These are phyloP conservation scores for Croton setiger DNA, from an alignment of 441 rosid species.

Conservation along the genomic window DNA sequence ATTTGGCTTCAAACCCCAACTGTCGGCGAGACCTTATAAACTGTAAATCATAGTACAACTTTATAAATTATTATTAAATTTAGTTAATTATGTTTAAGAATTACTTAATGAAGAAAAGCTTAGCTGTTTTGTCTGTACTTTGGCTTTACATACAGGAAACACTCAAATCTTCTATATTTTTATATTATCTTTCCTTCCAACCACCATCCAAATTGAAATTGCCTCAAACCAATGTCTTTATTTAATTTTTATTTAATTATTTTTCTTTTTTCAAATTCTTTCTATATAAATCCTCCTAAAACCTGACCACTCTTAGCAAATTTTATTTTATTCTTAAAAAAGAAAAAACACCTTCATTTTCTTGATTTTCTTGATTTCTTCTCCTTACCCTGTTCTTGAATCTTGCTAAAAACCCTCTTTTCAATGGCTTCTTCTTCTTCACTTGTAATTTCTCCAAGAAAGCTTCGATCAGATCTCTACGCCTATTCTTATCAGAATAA, in stretches of 20 bases:
- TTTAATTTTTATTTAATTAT: slow-evolving; percentile 10
- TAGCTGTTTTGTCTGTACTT: slow-evolving; percentile 41
- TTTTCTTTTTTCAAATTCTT: background rate
- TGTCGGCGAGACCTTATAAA: slow-evolving; percentile 34
- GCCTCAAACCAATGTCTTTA: slow-evolving; percentile 23
- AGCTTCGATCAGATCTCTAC: slow-evolving; percentile 76
- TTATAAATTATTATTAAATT: background rate
- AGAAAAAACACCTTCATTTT: too few species aligned
- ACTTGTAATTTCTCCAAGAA: slow-evolving; percentile 56
- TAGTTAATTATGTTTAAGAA: background rate
- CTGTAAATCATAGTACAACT: background rate
- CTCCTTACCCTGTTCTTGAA: too few species aligned
- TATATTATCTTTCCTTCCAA: slow-evolving; percentile 35
- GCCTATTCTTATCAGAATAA: slow-evolving; percentile 51
- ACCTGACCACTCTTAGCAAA: background rate
- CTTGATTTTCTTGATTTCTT: too few species aligned
- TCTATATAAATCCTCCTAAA: slow-evolving; percentile 18
- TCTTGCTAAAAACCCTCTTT: background rate
- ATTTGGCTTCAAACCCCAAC: slow-evolving; percentile 6
- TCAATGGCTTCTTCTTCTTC: slow-evolving; percentile 35
- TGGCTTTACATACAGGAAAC: slow-evolving; percentile 23
- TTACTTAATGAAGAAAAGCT: slow-evolving; percentile 16
- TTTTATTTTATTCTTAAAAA: too few species aligned
- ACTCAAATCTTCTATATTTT: slow-evolving; percentile 27
- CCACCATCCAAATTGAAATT: slow-evolving; percentile 36